Evolutionary conservation across 768 basidiomycete genomes (phyloP), one percentile per base, ranked within the genome.

Genomic region (Auricularia auricula-judae): DNA sequence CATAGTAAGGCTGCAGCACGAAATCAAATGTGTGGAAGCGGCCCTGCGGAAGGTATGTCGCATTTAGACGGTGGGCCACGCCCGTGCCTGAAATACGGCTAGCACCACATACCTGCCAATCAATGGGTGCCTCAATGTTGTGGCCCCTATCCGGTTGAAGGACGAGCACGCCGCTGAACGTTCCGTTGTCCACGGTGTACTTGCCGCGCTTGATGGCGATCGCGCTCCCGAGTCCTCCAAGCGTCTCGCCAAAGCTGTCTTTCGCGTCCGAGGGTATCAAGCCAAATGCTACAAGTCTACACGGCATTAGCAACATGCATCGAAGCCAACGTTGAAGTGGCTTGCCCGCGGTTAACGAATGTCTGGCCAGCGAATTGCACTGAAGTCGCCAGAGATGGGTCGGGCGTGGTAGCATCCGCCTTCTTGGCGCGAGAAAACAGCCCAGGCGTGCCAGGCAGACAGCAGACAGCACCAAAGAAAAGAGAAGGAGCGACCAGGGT

Each of bases 151-250:
- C 84, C 10, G 84, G 83, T 65, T 84, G 83, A 0, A 78, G 79
- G n/a, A 82, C 68, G 35, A 86, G 69, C 1, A 80, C 82, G 10
- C 85, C 84, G 2, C 74, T 72, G 69, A 77, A 84, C 2, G 71
- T 72, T 1, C 80, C 82, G 65, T 80, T 67, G 1, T 66, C 59
- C 53, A 68, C 62, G 23, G 67, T 69, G 75, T 81, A 85, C 1
- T 82, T 78, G 3, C 80, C 79, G 4, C 66, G 74, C 72, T 86
- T 81, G 64, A 87, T 66, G 1, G 84, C 79, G 23, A 86, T 84
- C 1, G 83, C 84, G 63, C 84, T 84, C 18, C 86, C 86, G 21
- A 86, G 78, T 10, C 84, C 85, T 23, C 86, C 86, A 4, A 86
- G 66, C 0, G 84, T 86, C 66, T 86, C 82, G 2, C 76, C 75